Percentiles rank a stretch among this genome's conserved stretches.
These are phyloP conservation scores for Pichia phayaonensis DNA, from an alignment of 805 yeast species.

Conservation along the genomic window DNA sequence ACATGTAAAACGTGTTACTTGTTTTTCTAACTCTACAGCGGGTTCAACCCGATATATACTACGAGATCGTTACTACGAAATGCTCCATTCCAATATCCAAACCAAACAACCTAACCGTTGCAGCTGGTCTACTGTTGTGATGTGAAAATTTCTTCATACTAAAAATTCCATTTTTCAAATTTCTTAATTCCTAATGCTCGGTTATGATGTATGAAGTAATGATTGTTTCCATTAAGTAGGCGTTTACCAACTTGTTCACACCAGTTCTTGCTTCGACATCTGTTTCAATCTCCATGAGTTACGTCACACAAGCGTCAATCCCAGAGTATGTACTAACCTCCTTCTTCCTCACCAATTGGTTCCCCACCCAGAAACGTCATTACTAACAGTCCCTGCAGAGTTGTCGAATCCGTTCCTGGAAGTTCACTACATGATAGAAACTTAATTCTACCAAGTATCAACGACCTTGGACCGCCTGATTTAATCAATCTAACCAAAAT, in stretches of 20 bases:
- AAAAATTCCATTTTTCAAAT: no score
- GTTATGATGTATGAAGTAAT: background rate
- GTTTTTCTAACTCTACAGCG: no score
- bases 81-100: no score
- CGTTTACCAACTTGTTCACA: background rate
- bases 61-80: no score
- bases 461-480: conserved; percentile 70
- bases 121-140: no score
- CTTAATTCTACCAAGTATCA: conserved; percentile 46
- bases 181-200: background rate
- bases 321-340: conserved; percentile 40
- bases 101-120: no score
- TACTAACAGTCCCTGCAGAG: conserved; percentile 18
- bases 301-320: conserved; percentile 50
- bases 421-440: conserved; percentile 58
- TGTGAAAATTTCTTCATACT: no score
- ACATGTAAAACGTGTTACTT: no score
- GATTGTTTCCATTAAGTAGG: no score
- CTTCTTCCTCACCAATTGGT: no score
- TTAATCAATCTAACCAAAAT: conserved; percentile 42
- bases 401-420: conserved; percentile 42
- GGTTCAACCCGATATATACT: no score
- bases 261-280: background rate
- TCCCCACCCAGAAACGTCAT: no score
- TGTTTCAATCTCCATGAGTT: conserved; percentile 4